phyloP scores from a whole-genome alignment of 1,284 basidiomycete species.

The Marasmius fiardii region DNA sequence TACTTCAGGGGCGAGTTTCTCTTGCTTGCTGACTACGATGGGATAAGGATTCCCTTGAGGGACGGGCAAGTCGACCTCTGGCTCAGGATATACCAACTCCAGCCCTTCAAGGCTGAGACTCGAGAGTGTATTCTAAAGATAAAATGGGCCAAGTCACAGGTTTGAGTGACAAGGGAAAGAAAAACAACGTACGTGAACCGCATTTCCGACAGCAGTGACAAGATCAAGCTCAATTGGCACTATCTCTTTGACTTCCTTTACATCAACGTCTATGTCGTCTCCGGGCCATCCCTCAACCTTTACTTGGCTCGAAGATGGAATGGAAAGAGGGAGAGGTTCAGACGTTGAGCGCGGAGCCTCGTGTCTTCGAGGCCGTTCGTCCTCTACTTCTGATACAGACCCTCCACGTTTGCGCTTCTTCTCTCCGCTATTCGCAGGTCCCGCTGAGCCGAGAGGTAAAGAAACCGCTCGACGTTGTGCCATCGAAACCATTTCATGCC shows the following conservation, averaged over 20 bases:
- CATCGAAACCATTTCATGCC: not conserved
- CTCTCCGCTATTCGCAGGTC: not conserved
- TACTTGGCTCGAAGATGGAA: not conserved
- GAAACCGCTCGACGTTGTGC: not conserved
- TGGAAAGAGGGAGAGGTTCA: not conserved
- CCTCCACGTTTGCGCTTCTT: not conserved
- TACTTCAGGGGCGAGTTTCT: not conserved
- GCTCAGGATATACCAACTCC: not conserved
- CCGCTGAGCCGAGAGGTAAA: not conserved
- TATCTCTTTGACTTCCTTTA: not conserved
- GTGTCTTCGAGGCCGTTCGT: not conserved
- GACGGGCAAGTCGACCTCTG: not conserved
- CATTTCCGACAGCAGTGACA: conserved; percentile 1
- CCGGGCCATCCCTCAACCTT: not conserved
- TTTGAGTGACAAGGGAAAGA: not conserved
- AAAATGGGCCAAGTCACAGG: too few relatives aligned
- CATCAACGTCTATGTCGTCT: not conserved
- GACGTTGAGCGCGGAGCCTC: not conserved
- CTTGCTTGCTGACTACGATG: not conserved
- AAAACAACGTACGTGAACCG: not conserved
- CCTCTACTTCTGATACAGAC: not conserved
- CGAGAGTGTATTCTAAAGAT: not conserved
- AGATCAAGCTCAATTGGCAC: not conserved
- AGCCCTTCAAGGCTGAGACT: not conserved
- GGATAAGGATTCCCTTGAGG: not conserved